Evolutionary conservation across 257 asterid species (phyloP).

Genomic region (Ehretia macrophylla): DNA sequence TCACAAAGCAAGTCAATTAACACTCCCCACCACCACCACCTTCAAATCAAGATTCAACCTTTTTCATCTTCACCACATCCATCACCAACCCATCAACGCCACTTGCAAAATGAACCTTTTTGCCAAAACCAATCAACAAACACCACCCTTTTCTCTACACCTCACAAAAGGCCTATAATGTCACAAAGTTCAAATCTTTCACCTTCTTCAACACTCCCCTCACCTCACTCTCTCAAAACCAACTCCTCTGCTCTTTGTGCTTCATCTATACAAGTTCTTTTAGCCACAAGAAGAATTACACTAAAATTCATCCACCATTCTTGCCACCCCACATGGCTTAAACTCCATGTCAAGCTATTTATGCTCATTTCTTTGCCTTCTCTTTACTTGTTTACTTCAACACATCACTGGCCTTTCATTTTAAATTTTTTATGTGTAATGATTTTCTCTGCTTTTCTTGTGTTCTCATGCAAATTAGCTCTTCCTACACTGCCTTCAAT

Average conservation of each 20-base stretch:
- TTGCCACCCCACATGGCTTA: conserved; percentile 31
- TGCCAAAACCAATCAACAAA: conserved; percentile 16
- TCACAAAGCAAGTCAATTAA: no score
- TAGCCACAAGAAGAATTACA: conserved; percentile 37
- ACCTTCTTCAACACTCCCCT: conserved; percentile 24
- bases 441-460: conserved; percentile 20
- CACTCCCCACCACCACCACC: conserved; percentile 2
- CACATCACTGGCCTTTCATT: conserved; percentile 23
- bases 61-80: conserved; percentile 14
- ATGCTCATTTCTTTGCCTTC: conserved; percentile 30
- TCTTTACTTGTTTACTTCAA: conserved; percentile 27
- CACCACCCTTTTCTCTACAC: conserved; percentile 26
- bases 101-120: conserved; percentile 21
- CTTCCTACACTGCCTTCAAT: conserved; percentile 35
- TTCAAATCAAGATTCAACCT: conserved; percentile 28
- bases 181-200: conserved; percentile 29
- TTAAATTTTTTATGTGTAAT: conserved; percentile 23
- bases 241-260: conserved; percentile 17
- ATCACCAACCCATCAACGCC: conserved; percentile 15
- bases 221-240: conserved; percentile 8
- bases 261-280: conserved; percentile 25
- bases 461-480: conserved; percentile 24
- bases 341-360: conserved; percentile 34
- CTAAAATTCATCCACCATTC: conserved; percentile 33
- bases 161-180: conserved; percentile 38